phyloP scores from a whole-genome alignment of 2,329 filamentous ascomycete genomes.

The Cytospora mali region DNA sequence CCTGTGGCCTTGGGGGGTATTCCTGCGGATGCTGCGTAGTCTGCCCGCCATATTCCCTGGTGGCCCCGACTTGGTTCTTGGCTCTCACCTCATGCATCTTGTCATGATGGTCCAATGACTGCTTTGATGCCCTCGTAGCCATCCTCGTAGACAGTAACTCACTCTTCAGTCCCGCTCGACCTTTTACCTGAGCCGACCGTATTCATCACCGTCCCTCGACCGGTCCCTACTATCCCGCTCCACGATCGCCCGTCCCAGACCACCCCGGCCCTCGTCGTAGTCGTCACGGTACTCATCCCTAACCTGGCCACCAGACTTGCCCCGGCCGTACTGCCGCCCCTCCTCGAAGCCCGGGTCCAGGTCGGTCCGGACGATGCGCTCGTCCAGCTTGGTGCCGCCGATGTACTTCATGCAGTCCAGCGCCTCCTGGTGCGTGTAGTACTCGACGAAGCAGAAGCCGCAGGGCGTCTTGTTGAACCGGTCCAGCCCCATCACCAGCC shows the following conservation, averaged over 20 bases:
- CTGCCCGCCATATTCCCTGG: not conserved
- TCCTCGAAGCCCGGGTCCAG: conserved; percentile 95
- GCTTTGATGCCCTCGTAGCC: not conserved
- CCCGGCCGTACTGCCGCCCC: conserved; percentile 91
- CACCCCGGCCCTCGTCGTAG: conserved; percentile 92
- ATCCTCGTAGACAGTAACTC: not conserved
- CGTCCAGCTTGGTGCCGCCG: conserved; percentile 95
- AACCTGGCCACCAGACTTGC: conserved; percentile 94
- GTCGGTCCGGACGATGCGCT: conserved; percentile 94
- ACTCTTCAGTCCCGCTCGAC: conserved; percentile 1
- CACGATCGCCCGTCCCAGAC: conserved; percentile 78
- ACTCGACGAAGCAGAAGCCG: conserved; percentile 99
- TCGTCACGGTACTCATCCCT: conserved; percentile 97
- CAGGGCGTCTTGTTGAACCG: conserved; percentile 97
- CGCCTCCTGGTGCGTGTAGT: conserved; percentile 96
- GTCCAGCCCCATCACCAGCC: conserved; percentile 95
- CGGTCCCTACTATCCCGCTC: conserved; percentile 46
- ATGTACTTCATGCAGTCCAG: conserved; percentile 99
- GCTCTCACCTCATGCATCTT: not conserved
- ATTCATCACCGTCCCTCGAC: conserved; percentile 59
- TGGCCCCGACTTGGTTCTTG: not conserved
- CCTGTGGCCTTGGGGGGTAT: not conserved
- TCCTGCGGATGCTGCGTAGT: not conserved
- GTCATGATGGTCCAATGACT: not conserved
- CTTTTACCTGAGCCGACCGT: conserved; percentile 57